Evolutionary conservation across 2,329 filamentous ascomycete species (phyloP).

Genomic region (Trichoderma sp.): DNA sequence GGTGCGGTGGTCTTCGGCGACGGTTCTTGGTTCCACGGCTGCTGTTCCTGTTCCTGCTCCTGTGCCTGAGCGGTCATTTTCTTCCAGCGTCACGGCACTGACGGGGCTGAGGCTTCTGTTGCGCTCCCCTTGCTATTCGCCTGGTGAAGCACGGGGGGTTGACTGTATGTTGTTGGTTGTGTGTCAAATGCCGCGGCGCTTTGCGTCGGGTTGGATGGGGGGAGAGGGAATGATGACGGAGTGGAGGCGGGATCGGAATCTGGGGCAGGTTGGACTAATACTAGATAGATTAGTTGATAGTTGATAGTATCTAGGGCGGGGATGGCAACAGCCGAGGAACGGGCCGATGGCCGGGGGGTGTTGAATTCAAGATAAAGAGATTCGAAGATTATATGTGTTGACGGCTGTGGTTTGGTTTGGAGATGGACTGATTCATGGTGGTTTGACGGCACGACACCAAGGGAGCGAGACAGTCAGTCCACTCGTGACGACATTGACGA

Average conservation of each 20-base stretch:
- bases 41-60: not conserved
- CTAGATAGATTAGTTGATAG: no score
- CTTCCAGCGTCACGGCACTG: not conserved
- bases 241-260: not conserved
- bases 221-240: no score
- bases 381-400: no score
- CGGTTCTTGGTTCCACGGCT: slow-evolving; percentile 8
- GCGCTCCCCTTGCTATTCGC: not conserved
- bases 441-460: no score
- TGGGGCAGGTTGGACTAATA: not conserved
- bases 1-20: not conserved
- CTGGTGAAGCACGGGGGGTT: no score
- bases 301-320: not conserved
- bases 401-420: not conserved
- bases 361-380: no score
- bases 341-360: slow-evolving; percentile 1
- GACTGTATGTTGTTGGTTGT: no score
- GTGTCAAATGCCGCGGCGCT: not conserved
- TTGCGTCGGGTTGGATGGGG: slow-evolving; percentile 3
- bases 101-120: not conserved
- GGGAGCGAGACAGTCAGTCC: no score
- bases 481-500: no score
- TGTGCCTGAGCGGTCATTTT: slow-evolving; percentile 20
- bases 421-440: no score
- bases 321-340: slow-evolving; percentile 13